Conservation (phyloP, 495 filamentous ascomycete species). For the Penicillium angulare region DNA sequence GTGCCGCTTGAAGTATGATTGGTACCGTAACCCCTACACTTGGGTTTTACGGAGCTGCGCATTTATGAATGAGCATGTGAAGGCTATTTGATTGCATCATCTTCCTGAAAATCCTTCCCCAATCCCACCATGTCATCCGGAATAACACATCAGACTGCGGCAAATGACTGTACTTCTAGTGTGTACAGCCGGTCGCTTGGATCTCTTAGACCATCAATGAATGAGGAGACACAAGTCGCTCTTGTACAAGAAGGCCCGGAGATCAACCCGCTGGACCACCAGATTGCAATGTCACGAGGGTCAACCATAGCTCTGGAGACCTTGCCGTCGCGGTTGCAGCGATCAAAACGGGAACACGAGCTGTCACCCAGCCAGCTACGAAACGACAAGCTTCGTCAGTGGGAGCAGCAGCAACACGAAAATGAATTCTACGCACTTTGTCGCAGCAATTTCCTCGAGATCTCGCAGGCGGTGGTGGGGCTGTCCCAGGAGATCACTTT, state of each 20-base stretch:
- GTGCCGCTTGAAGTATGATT: too few species aligned
- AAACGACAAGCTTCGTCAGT: slow-evolving; percentile 1
- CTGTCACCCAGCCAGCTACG: background rate
- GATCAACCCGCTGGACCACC: slow-evolving; percentile 10
- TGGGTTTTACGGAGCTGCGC: too few species aligned
- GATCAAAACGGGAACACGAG: background rate
- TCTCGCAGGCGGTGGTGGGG: background rate
- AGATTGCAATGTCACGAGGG: slow-evolving; percentile 4
- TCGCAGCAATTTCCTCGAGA: background rate
- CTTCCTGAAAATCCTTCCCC: too few species aligned
- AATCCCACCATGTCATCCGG: too few species aligned
- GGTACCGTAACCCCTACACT: too few species aligned
- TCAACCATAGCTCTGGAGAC: slow-evolving; percentile 11
- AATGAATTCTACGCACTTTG: slow-evolving; percentile 5
- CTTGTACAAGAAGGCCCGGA: slow-evolving; percentile 1
- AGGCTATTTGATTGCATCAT: too few species aligned
- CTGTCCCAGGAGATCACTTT: background rate
- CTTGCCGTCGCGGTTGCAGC: background rate
- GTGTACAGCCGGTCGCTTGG: slow-evolving; percentile 4
- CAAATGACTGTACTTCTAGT: slow-evolving; percentile 2
- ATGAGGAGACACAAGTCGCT: background rate
- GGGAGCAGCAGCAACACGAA: slow-evolving; percentile 1
- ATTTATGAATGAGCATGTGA: too few species aligned
- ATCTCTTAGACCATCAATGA: background rate
- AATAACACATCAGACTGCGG: too few species aligned